Percentiles rank a stretch among this genome's conserved stretches.
phyloP scores from a whole-genome alignment of 1,284 basidiomycete genomes.

The Ganoderma lucidum region DNA sequence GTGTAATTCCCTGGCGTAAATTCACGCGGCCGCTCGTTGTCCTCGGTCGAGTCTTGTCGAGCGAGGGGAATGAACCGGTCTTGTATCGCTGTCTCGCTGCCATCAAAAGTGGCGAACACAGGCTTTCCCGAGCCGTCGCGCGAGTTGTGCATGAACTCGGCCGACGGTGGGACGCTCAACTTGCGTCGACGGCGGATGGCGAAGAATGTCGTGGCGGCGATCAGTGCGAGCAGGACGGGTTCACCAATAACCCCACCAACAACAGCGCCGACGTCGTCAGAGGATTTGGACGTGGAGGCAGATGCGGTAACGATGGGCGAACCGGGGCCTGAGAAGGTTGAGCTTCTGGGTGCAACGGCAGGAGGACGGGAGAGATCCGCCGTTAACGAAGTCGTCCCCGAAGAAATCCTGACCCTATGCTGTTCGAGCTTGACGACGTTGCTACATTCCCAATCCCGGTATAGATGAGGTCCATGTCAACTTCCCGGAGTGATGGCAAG shows the following conservation, averaged over 20 bases:
- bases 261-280: slow-evolving; percentile 24
- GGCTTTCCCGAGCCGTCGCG: slow-evolving; percentile 10
- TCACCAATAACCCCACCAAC: slow-evolving; percentile 34
- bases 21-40: slow-evolving; percentile 35
- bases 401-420: background rate
- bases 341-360: background rate
- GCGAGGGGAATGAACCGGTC: slow-evolving; percentile 18
- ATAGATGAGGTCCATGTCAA: background rate
- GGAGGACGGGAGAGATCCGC: background rate
- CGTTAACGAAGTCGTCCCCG: background rate
- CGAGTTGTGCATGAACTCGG: slow-evolving; percentile 35
- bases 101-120: slow-evolving; percentile 1
- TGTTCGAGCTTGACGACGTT: background rate
- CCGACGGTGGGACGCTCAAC: slow-evolving; percentile 30
- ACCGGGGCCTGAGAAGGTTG: background rate
- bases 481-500: background rate
- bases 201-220: slow-evolving; percentile 13
- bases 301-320: background rate
- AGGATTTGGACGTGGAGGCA: background rate
- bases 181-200: slow-evolving; percentile 25
- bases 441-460: background rate
- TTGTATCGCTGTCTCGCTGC: background rate
- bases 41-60: slow-evolving; percentile 30
- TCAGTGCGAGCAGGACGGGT: slow-evolving; percentile 20
- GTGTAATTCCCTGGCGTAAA: slow-evolving; percentile 37